phyloP scores from a whole-genome alignment of 306 rosid genomes.

The Fragaria nilgerrensis region DNA sequence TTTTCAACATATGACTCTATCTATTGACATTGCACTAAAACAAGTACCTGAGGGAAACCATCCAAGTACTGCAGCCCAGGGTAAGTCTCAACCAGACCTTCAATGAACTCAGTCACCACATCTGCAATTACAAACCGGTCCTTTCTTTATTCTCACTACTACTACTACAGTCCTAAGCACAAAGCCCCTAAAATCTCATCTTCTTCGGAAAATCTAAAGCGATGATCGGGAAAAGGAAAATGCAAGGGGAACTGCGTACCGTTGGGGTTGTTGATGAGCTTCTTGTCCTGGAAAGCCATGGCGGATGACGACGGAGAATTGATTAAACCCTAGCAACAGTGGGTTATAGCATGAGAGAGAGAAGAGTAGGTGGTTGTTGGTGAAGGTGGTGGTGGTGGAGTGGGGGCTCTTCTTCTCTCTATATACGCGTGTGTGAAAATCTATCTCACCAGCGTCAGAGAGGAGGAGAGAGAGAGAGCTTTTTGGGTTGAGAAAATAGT shows the following conservation, averaged over 20 bases:
- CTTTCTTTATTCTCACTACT: neutral
- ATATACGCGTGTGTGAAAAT: neutral
- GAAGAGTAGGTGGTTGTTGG: constrained; percentile 30
- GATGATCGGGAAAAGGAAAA: neutral
- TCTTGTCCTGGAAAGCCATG: constrained; percentile 77
- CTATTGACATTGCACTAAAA: neutral
- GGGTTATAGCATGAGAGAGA: constrained; percentile 47
- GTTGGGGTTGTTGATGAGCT: constrained; percentile 79
- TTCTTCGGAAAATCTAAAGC: neutral
- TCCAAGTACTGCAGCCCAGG: constrained; percentile 86
- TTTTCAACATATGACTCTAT: neutral
- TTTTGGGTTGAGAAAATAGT: neutral
- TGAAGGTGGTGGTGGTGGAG: constrained; percentile 13
- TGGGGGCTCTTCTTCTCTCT: neutral
- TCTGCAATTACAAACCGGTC: constrained; percentile 39
- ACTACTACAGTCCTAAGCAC: neutral
- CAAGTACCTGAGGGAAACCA: constrained; percentile 79
- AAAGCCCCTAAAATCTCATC: neutral
- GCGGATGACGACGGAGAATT: constrained; percentile 24
- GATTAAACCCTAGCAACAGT: constrained; percentile 46
- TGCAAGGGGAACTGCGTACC: constrained; percentile 35
- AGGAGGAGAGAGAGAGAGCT: neutral
- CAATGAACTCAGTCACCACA: constrained; percentile 89
- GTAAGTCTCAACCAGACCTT: constrained; percentile 92
- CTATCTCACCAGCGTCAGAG: constrained; percentile 1